Conservation (phyloP, 2,329 filamentous ascomycete species). For the Colletotrichum sp. region DNA sequence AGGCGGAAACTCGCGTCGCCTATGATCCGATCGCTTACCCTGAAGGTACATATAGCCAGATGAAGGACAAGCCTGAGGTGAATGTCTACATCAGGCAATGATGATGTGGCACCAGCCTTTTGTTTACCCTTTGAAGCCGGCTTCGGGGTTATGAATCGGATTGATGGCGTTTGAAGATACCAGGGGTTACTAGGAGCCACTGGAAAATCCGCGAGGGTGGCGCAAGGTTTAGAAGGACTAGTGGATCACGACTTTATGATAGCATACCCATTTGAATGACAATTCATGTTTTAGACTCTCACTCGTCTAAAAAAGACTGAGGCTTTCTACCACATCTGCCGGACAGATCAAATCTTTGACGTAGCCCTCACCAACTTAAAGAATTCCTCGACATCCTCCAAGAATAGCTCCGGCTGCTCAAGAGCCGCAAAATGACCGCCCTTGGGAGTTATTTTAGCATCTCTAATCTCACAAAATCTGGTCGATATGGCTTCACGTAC, state of each 20-base stretch:
- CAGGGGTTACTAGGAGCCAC: neutral
- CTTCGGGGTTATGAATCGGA: neutral
- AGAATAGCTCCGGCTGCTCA: slow-evolving; percentile 13
- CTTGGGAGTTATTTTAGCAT: neutral
- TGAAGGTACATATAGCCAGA: neutral
- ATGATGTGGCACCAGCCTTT: accelerated
- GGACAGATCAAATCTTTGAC: neutral
- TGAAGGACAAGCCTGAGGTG: neutral
- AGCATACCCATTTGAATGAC: neutral
- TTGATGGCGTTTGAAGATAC: neutral
- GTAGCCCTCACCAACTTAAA: neutral
- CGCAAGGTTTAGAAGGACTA: neutral
- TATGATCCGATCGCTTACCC: neutral
- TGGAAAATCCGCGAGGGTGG: accelerated
- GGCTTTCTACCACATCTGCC: neutral
- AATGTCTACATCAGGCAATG: neutral
- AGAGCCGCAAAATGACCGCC: slow-evolving; percentile 14
- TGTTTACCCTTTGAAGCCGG: neutral
- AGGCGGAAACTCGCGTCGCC: neutral
- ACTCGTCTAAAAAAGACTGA: accelerated
- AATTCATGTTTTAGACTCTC: accelerated
- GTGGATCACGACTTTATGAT: neutral
- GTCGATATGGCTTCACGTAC: neutral
- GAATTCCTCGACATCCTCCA: slow-evolving; percentile 11
- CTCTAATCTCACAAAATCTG: accelerated